Evolutionary conservation across 306 rosid genomes (phyloP).

Genomic region (Vigna trinervia): DNA sequence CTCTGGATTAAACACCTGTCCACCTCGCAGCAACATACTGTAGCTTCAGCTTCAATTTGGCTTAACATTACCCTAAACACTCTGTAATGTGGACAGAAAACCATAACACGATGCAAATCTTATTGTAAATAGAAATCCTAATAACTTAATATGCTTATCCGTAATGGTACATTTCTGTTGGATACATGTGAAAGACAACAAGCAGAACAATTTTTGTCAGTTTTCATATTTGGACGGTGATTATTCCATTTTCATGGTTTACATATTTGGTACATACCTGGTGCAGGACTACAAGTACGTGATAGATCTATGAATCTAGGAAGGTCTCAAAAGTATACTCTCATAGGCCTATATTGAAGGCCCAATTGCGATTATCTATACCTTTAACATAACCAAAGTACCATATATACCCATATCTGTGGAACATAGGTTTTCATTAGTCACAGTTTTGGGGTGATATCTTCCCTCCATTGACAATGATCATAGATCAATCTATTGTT

Average conservation of each 20-base stretch:
- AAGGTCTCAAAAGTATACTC: neutral
- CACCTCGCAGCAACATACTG: neutral
- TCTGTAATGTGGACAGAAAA: neutral
- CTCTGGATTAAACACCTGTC: neutral
- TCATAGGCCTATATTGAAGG: neutral
- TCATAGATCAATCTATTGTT: neutral
- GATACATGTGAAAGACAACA: no score
- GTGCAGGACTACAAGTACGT: neutral
- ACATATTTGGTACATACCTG: neutral
- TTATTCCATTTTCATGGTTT: neutral
- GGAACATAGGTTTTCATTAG: neutral
- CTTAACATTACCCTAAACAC: neutral
- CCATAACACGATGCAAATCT: neutral
- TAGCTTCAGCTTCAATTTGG: neutral
- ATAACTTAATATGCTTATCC: neutral
- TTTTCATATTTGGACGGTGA: neutral
- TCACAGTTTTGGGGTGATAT: constrained; percentile 11
- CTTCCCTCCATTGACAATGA: constrained; percentile 3
- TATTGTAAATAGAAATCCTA: neutral
- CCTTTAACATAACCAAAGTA: neutral
- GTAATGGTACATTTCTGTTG: neutral
- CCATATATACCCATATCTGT: neutral
- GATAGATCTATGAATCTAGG: neutral
- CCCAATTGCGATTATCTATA: neutral
- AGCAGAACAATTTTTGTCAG: neutral